Evolutionary conservation across 164 flowering plant genomes (phyloP).

Genomic region (Macadamia integrifolia): DNA sequence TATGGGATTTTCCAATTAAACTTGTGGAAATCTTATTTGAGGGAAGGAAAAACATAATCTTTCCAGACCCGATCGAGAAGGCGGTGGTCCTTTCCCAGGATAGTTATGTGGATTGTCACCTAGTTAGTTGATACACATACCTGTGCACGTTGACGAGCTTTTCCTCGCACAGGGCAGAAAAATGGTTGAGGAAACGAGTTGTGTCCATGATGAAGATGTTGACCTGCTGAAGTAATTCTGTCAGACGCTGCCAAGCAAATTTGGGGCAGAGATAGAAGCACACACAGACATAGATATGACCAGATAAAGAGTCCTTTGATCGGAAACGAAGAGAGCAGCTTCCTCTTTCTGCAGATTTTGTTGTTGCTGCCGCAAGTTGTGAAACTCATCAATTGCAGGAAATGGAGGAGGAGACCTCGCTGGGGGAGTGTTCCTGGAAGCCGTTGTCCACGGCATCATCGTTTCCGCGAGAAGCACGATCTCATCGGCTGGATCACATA

Average conservation of each 20-base stretch:
- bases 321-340: neutral
- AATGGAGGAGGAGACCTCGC: neutral
- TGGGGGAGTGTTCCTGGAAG: neutral
- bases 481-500: too few relatives aligned
- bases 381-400: neutral
- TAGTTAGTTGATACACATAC: neutral
- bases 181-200: neutral
- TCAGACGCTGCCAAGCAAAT: neutral
- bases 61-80: too few relatives aligned
- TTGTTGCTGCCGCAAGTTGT: neutral
- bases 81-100: too few relatives aligned
- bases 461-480: neutral
- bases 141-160: slow-evolving; percentile 1
- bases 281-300: neutral
- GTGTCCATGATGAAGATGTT: slow-evolving; percentile 4
- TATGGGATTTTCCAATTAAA: too few relatives aligned
- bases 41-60: too few relatives aligned
- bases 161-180: slow-evolving; percentile 1
- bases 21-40: too few relatives aligned
- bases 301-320: slow-evolving; percentile 4
- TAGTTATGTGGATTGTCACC: too few relatives aligned
- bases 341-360: neutral
- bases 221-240: neutral
- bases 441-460: neutral
- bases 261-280: neutral